Conservation (phyloP, 2,329 filamentous ascomycete species). For the Cryphonectria radicalis region DNA sequence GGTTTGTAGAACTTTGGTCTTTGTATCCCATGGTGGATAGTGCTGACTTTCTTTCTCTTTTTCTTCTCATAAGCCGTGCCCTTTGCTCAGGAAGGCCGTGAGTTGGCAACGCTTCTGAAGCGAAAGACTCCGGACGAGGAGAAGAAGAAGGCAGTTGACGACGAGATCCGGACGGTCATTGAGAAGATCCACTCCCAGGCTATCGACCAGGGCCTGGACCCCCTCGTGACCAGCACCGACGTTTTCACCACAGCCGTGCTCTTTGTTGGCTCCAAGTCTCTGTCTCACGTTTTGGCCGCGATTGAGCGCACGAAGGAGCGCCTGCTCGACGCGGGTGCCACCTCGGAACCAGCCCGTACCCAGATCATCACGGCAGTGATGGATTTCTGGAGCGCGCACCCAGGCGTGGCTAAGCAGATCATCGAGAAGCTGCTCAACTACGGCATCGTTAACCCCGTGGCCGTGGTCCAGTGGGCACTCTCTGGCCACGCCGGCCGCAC, state of each 20-base stretch:
- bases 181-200: slow-evolving; percentile 82
- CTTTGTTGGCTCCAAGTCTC: slow-evolving; percentile 90
- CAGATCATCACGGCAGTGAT: slow-evolving; percentile 93
- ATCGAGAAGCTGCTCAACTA: slow-evolving; percentile 98
- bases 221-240: slow-evolving; percentile 85
- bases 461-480: slow-evolving; percentile 89
- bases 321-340: slow-evolving; percentile 76
- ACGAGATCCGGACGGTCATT: slow-evolving; percentile 83
- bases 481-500: slow-evolving; percentile 55
- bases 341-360: slow-evolving; percentile 74
- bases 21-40: slow-evolving; percentile 56
- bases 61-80: slow-evolving; percentile 76
- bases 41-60: slow-evolving; percentile 40
- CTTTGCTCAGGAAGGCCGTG: slow-evolving; percentile 82
- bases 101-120: slow-evolving; percentile 77
- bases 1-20: background rate
- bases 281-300: slow-evolving; percentile 93
- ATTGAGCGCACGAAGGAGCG: slow-evolving; percentile 94
- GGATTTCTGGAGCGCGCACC: slow-evolving; percentile 90
- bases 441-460: slow-evolving; percentile 83
- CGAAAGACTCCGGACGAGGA: slow-evolving; percentile 80
- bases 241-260: slow-evolving; percentile 93
- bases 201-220: slow-evolving; percentile 71
- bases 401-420: slow-evolving; percentile 88
- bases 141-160: slow-evolving; percentile 81